These are phyloP conservation scores for Melocanna baccifera DNA, from an alignment of 176 grass and related monocot species.

Conservation along the genomic window DNA sequence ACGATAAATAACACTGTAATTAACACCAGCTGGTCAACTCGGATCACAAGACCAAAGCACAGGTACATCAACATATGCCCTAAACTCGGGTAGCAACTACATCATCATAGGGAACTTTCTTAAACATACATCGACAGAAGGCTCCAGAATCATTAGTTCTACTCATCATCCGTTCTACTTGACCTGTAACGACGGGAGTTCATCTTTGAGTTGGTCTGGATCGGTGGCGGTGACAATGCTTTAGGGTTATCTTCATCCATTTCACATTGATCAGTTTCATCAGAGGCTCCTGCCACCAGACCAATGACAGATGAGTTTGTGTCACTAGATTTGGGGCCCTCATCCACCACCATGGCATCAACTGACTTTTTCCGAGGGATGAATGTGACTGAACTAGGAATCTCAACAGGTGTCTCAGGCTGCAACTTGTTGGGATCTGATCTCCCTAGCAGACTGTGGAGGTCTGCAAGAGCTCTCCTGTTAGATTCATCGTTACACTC, in stretches of 20 bases:
- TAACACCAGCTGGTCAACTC: constrained; percentile 21
- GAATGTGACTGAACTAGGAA: constrained; percentile 63
- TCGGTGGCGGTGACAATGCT: not conserved
- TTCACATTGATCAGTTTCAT: constrained; percentile 56
- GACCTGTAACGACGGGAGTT: constrained; percentile 43
- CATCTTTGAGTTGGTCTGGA: constrained; percentile 30
- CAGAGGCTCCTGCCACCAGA: constrained; percentile 38
- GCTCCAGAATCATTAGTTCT: not conserved
- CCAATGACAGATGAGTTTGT: constrained; percentile 35
- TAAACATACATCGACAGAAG: not conserved
- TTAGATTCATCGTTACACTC: constrained; percentile 59
- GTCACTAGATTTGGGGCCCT: constrained; percentile 27
- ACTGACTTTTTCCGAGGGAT: constrained; percentile 71
- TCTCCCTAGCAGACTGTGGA: constrained; percentile 55
- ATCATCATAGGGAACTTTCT: constrained; percentile 11
- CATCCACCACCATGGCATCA: constrained; percentile 73
- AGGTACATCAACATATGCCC: constrained; percentile 30
- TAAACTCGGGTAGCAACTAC: not conserved
- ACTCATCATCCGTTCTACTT: constrained; percentile 39
- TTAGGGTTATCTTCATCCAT: constrained; percentile 70
- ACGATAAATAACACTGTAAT: not conserved
- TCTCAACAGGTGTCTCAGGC: constrained; percentile 48
- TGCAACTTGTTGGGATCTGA: constrained; percentile 40
- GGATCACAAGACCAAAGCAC: constrained; percentile 33
- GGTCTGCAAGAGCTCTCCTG: constrained; percentile 65